A percentile compares a stretch with the other conserved stretches of the same genome.
phyloP scores from a whole-genome alignment of 768 basidiomycete genomes.

The Pholiota microspora region DNA sequence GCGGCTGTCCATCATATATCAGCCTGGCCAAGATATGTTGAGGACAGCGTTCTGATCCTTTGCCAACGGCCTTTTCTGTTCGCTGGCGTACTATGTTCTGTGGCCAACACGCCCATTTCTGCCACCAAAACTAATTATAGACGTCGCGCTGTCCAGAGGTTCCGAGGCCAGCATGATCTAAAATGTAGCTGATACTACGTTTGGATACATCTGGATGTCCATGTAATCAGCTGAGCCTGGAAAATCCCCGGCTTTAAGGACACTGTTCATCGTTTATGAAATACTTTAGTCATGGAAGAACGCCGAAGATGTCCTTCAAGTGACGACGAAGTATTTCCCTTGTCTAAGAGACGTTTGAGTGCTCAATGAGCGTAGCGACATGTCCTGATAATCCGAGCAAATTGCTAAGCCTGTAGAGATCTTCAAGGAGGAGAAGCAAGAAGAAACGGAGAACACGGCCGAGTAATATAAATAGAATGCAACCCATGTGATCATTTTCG shows the following conservation, averaged over 20 bases:
- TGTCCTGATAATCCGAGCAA: no score
- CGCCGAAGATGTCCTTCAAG: no score
- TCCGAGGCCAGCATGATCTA: neutral
- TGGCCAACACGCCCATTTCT: neutral
- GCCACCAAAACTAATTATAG: neutral
- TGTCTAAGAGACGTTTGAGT: no score
- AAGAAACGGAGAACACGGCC: neutral
- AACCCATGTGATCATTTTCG: neutral
- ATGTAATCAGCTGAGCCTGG: neutral
- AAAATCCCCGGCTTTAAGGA: neutral
- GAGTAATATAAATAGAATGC: neutral
- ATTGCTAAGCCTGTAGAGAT: no score
- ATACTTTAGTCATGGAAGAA: neutral
- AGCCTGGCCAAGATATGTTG: no score
- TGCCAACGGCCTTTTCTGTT: neutral
- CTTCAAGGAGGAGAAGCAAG: neutral
- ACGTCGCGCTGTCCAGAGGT: neutral
- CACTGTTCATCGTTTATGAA: neutral
- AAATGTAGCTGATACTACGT: neutral
- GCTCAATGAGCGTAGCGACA: no score
- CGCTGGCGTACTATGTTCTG: no score
- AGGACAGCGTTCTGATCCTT: no score
- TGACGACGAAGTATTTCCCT: no score
- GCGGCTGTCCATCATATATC: neutral
- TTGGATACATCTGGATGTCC: neutral